phyloP scores from a whole-genome alignment of 140 eudicot genomes.

The Oenanthe javanica region DNA sequence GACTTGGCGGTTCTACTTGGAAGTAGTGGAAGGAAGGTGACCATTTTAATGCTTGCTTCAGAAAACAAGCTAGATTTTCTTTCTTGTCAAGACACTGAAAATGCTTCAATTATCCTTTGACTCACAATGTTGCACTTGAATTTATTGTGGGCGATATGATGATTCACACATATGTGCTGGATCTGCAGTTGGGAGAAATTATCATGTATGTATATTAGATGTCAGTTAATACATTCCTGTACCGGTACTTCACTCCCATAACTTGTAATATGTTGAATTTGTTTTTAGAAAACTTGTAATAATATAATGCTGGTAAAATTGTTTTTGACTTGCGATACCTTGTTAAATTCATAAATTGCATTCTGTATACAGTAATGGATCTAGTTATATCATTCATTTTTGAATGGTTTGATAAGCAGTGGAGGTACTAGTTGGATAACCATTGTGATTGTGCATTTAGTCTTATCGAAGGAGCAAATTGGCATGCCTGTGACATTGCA shows the following conservation, averaged over 20 bases:
- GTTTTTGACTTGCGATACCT: neutral
- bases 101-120: neutral
- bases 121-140: neutral
- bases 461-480: too few relatives aligned
- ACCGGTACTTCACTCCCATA: neutral
- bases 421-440: too few relatives aligned
- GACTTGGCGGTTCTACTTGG: constrained; percentile 90
- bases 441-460: too few relatives aligned
- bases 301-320: neutral
- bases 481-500: neutral
- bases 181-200: constrained; percentile 4
- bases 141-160: neutral
- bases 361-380: neutral
- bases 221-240: neutral
- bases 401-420: neutral
- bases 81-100: neutral
- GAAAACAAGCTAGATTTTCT: neutral
- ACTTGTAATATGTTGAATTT: neutral
- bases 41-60: neutral
- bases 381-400: neutral
- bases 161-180: neutral
- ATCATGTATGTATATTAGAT: constrained; percentile 11
- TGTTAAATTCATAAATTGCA: neutral
- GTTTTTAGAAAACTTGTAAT: neutral
- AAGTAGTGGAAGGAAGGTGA: constrained; percentile 28